Conservation (phyloP, 2,329 filamentous ascomycete genomes). For the Talaromyces amestolkiae region DNA sequence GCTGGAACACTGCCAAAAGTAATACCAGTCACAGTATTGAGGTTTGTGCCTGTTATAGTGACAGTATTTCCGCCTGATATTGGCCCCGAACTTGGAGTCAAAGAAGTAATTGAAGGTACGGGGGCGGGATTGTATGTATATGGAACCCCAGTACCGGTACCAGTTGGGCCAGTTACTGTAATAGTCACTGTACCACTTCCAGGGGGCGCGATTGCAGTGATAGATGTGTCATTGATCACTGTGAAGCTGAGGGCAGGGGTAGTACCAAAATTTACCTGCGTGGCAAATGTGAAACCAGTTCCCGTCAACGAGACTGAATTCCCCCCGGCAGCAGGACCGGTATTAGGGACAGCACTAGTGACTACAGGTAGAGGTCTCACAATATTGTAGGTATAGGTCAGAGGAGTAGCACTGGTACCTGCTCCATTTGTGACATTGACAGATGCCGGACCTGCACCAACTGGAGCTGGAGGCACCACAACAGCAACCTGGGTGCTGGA, state of each 20-base stretch:
- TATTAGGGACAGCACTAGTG: background rate
- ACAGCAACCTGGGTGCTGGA: background rate
- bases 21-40: background rate
- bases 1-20: background rate
- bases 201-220: background rate
- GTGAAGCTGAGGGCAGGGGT: background rate
- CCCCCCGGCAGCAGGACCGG: slow-evolving; percentile 1
- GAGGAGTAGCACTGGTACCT: slow-evolving; percentile 2
- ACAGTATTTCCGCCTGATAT: slow-evolving; percentile 5
- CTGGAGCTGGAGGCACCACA: slow-evolving; percentile 1
- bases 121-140: slow-evolving; percentile 2
- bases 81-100: background rate
- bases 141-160: background rate
- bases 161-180: background rate
- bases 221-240: background rate
- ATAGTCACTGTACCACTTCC: slow-evolving; percentile 5
- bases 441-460: background rate
- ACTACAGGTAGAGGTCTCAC: background rate
- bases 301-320: background rate
- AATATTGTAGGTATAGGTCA: slow-evolving; percentile 5
- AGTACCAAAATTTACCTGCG: background rate
- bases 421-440: slow-evolving; percentile 1
- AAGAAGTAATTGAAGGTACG: background rate
- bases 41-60: slow-evolving; percentile 7
- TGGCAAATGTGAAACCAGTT: slow-evolving; percentile 4